Evolutionary conservation across 768 basidiomycete genomes (phyloP), one percentile per base, ranked within the genome.

Genomic region (Collybiopsis confluens): DNA sequence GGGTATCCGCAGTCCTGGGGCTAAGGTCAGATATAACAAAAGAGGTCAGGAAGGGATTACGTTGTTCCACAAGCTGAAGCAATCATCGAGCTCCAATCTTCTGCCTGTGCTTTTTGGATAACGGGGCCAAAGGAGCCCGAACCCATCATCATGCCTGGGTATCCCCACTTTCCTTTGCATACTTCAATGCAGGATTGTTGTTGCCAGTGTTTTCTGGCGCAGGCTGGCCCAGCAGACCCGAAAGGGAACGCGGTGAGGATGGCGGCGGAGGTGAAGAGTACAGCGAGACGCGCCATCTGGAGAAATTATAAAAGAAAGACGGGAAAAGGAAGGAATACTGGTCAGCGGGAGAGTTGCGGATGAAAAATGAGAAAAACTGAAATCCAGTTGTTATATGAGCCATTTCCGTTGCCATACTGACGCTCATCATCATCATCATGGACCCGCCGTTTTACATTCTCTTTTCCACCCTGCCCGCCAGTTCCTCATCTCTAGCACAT

Each of bases 371-470:
- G n/a, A n/a, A n/a, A n/a, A n/a, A n/a, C n/a, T n/a, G n/a, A n/a
- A n/a, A n/a, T n/a, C n/a, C n/a, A n/a, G 35, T 21, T 35, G 26
- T 16, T 11, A 37, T 45, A 26, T 15, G 30, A 45, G 26, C 38
- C 21, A 41, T n/a, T 21, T 24, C 48, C 48, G 50, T 52, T 52
- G 41, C 50, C 50, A 52, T 52, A 52, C 50, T 36, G 35, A 41
- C 50, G n/a, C n/a, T n/a, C n/a, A n/a, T n/a, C n/a, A n/a, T n/a
- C n/a, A 52, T 38, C 50, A 43, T 42, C 35, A 52, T 52, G 52
- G 56, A 57, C 45, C 52, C 38, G 16, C 90, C 90, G 18, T 82
- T 76, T 68, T 92, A 88, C 60, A 66, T 92, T 36, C 78, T 92
- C 52, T 71, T 86, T 51, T 81, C 86, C 21, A 69, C 72, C 27